Conservation (phyloP, 225 moss, liverwort and hornwort species). For the Marchantia paleacea region DNA sequence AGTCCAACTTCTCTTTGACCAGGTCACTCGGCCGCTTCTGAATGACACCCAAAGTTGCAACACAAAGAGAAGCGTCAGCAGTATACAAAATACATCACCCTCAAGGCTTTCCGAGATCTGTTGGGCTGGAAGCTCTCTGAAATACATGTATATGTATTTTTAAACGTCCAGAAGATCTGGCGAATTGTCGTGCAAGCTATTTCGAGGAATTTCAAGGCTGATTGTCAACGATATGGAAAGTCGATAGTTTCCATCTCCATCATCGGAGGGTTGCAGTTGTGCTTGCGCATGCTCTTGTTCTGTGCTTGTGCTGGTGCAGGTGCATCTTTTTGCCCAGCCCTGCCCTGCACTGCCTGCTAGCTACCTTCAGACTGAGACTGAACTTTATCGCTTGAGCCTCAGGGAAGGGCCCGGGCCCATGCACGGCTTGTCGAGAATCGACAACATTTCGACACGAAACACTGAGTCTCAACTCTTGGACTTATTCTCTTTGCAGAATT, state of each 20-base stretch:
- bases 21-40: conserved; percentile 77
- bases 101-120: not conserved
- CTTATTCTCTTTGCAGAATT: too few species aligned
- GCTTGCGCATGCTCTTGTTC: too few species aligned
- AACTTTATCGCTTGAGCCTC: too few species aligned
- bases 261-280: too few species aligned
- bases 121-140: not conserved
- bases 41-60: conserved; percentile 10
- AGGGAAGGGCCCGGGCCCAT: too few species aligned
- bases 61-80: not conserved
- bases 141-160: not conserved
- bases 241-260: too few species aligned
- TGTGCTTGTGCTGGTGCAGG: not conserved
- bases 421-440: not conserved
- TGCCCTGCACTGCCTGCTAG: too few species aligned
- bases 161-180: too few species aligned
- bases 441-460: conserved; percentile 31
- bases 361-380: too few species aligned
- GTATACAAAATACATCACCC: not conserved
- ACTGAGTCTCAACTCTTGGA: not conserved
- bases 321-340: not conserved
- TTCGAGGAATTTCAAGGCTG: too few species aligned
- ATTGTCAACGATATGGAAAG: too few species aligned
- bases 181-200: too few species aligned
- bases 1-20: conserved; percentile 65